These are phyloP conservation scores for Claviceps arundinis DNA, from an alignment of 2,329 filamentous ascomycete genomes.

Conservation along the genomic window DNA sequence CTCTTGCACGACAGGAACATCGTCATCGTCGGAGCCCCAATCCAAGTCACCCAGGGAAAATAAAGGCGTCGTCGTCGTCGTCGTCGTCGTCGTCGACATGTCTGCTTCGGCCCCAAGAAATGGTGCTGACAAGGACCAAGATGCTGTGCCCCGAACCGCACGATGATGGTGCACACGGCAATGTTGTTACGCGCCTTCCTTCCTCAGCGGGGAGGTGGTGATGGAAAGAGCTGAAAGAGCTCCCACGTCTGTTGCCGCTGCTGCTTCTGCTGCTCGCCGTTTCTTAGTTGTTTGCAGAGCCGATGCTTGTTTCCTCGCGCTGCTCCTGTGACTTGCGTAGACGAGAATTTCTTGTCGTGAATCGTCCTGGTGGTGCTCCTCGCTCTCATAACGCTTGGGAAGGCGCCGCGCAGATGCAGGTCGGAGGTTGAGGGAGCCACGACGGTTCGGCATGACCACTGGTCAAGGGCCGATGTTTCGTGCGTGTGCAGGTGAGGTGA, in stretches of 20 bases:
- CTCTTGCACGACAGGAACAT: neutral
- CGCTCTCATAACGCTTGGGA: neutral
- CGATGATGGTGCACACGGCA: neutral
- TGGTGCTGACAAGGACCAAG: neutral
- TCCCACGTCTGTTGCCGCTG: neutral
- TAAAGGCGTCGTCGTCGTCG: neutral
- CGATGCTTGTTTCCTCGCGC: neutral
- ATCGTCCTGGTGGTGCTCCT: neutral
- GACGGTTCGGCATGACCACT: neutral
- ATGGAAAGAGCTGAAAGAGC: neutral
- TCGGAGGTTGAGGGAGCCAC: neutral
- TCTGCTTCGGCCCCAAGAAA: neutral
- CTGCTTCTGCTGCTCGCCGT: neutral
- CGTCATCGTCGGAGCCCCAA: conserved; percentile 5
- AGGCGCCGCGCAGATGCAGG: conserved; percentile 1
- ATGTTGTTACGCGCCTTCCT: neutral
- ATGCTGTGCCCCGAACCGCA: neutral
- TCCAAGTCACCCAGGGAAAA: conserved; percentile 6
- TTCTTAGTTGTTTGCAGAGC: neutral
- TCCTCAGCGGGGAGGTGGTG: neutral
- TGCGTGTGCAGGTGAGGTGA: neutral
- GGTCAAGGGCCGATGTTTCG: neutral
- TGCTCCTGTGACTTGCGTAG: neutral
- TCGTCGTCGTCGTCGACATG: neutral
- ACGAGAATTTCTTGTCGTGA: neutral